phyloP scores from a whole-genome alignment of 352 stramenopile species.

The Pythium guiyangense region DNA sequence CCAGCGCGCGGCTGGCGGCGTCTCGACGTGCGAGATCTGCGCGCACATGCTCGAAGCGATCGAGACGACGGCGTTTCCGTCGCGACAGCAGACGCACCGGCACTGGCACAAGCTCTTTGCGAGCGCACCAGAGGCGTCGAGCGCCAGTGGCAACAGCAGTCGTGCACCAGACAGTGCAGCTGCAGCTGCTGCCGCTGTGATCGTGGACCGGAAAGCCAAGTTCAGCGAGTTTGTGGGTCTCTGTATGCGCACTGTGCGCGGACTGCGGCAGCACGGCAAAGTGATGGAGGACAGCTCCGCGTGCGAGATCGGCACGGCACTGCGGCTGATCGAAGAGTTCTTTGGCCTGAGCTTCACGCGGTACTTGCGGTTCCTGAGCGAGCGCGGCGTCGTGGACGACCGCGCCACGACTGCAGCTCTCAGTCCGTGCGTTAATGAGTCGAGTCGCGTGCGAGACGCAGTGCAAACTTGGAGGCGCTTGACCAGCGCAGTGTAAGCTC shows the following conservation, averaged over 20 bases:
- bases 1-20: slow-evolving; percentile 7
- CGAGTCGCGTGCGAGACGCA: too few species aligned
- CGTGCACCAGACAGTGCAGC: background rate
- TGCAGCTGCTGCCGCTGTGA: slow-evolving; percentile 13
- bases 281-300: slow-evolving; percentile 38
- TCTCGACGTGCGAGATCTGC: slow-evolving; percentile 44
- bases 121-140: background rate
- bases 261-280: slow-evolving; percentile 57
- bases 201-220: slow-evolving; percentile 43
- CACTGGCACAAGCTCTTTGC: slow-evolving; percentile 27
- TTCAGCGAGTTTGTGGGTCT: slow-evolving; percentile 51
- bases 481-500: too few species aligned
- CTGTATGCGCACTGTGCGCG: slow-evolving; percentile 49
- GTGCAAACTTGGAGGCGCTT: too few species aligned
- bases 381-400: slow-evolving; percentile 46
- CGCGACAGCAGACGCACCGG: slow-evolving; percentile 21
- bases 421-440: background rate
- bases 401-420: slow-evolving; percentile 1
- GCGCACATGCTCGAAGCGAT: slow-evolving; percentile 59
- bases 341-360: slow-evolving; percentile 59
- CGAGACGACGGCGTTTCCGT: slow-evolving; percentile 42
- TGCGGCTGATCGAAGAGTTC: slow-evolving; percentile 69
- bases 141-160: slow-evolving; percentile 2
- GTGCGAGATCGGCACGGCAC: slow-evolving; percentile 51
- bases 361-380: slow-evolving; percentile 59